phyloP scores from a whole-genome alignment of 257 asterid genomes.

The Cynanchum wilfordii region DNA sequence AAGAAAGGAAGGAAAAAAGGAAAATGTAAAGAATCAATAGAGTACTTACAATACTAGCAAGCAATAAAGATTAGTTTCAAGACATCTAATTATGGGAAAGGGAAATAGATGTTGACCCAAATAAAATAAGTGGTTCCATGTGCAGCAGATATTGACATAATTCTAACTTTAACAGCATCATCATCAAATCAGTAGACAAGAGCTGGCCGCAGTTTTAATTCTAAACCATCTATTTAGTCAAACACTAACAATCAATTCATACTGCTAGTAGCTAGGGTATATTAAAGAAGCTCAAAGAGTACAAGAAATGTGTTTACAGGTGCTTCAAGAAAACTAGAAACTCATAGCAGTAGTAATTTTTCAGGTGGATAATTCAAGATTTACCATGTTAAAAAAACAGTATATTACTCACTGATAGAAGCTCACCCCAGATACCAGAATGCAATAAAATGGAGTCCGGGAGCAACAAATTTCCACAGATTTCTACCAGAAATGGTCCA shows the following conservation, averaged over 20 bases:
- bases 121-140: too few relatives aligned
- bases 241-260: neutral
- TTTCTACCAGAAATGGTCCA: neutral
- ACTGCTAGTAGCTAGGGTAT: neutral
- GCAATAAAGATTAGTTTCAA: too few relatives aligned
- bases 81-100: too few relatives aligned
- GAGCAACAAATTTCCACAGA: neutral
- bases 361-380: neutral
- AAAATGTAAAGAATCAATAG: too few relatives aligned
- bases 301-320: neutral
- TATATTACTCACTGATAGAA: neutral
- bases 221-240: neutral
- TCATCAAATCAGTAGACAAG: neutral
- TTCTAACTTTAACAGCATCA: neutral
- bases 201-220: neutral
- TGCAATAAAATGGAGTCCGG: neutral
- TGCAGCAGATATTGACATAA: neutral
- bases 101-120: too few relatives aligned
- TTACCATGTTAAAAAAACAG: neutral
- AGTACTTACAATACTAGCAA: too few relatives aligned
- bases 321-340: neutral
- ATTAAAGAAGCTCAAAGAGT: neutral
- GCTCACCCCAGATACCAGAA: neutral
- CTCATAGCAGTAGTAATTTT: neutral
- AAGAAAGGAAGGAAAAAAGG: too few relatives aligned